A percentile compares a stretch with the other conserved stretches of the same genome.
Evolutionary conservation across 139 green algal genomes (phyloP).

Genomic region (Micractinium conductrix): DNA sequence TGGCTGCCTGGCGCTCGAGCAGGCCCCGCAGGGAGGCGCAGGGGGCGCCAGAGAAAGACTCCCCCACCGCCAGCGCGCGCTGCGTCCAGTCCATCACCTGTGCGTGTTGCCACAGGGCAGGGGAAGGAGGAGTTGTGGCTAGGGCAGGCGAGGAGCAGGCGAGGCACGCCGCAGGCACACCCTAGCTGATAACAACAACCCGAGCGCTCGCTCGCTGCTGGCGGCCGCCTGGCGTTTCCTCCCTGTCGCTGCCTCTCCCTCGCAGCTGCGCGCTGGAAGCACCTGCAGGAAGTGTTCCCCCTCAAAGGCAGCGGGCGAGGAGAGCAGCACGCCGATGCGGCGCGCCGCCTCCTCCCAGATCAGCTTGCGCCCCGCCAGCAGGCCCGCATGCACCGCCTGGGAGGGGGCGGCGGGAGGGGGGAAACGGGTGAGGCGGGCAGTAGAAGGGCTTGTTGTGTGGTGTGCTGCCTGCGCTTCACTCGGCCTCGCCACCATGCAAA

Average conservation of each 20-base stretch:
- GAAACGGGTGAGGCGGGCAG: background rate
- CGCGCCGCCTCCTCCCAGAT: conserved; percentile 61
- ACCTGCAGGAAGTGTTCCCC: conserved; percentile 69
- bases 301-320: conserved; percentile 51
- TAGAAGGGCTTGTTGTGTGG: background rate
- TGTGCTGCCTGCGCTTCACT: background rate
- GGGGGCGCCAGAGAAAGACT: conserved; percentile 50
- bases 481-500: background rate
- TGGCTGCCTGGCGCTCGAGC: conserved; percentile 46
- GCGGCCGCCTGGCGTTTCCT: no score
- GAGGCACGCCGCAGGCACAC: no score
- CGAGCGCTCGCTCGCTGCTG: no score
- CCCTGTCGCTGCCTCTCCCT: no score
- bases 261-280: no score
- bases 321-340: conserved; percentile 50
- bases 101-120: background rate
- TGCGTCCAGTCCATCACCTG: conserved; percentile 68
- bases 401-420: background rate
- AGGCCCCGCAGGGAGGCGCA: conserved; percentile 37
- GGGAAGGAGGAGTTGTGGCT: no score
- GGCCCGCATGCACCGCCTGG: conserved; percentile 29
- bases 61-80: conserved; percentile 47
- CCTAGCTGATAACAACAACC: no score
- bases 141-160: background rate
- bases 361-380: conserved; percentile 36